Evolutionary conservation across 768 basidiomycete genomes (phyloP).

Genomic region (Lactarius hatsudake): DNA sequence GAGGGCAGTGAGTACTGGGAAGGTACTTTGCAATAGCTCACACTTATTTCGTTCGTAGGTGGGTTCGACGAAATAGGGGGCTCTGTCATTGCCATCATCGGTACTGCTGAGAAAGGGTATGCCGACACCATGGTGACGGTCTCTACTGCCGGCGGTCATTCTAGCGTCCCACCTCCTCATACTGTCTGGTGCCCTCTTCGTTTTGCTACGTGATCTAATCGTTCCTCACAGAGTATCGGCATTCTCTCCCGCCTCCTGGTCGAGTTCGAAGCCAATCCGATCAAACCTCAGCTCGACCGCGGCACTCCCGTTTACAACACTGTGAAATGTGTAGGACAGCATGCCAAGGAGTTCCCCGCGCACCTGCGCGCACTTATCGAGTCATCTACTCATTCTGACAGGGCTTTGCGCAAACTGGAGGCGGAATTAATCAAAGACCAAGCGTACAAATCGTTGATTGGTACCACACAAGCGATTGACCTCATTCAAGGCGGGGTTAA

Average conservation of each 20-base stretch:
- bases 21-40: background rate
- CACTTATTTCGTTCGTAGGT: slow-evolving; percentile 26
- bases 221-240: slow-evolving; percentile 43
- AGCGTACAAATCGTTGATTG: slow-evolving; percentile 30
- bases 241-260: slow-evolving; percentile 39
- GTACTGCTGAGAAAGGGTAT: slow-evolving; percentile 44
- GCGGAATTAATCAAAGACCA: slow-evolving; percentile 33
- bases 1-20: slow-evolving; percentile 46
- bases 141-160: slow-evolving; percentile 51
- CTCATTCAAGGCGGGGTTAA: slow-evolving; percentile 42
- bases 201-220: background rate
- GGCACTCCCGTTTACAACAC: slow-evolving; percentile 34
- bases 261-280: slow-evolving; percentile 9
- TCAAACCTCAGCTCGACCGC: slow-evolving; percentile 32
- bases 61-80: slow-evolving; percentile 34
- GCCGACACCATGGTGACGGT: slow-evolving; percentile 43
- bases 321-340: slow-evolving; percentile 44
- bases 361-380: slow-evolving; percentile 32
- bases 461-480: slow-evolving; percentile 47
- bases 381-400: slow-evolving; percentile 30
- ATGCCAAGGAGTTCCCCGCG: slow-evolving; percentile 38
- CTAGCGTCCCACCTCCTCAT: slow-evolving; percentile 50
- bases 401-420: slow-evolving; percentile 29
- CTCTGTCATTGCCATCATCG: slow-evolving; percentile 30
- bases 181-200: slow-evolving; percentile 38